Conservation (phyloP, 306 rosid genomes). For the Morella rubra region DNA sequence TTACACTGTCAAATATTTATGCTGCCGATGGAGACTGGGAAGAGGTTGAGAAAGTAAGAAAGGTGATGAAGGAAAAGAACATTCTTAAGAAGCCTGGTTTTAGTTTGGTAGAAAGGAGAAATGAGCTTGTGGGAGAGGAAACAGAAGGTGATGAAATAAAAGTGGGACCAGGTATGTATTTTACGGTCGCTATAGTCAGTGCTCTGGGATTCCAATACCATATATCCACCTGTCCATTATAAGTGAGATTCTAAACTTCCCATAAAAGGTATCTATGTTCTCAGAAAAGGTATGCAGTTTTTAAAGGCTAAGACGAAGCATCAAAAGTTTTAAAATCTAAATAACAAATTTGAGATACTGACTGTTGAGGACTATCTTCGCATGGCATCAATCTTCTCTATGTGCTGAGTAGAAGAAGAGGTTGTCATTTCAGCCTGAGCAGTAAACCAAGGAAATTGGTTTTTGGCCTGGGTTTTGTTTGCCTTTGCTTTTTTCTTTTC, state of each 20-base stretch:
- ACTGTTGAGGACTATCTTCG: background rate
- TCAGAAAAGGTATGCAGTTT: background rate
- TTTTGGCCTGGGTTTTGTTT: background rate
- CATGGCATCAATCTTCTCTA: background rate
- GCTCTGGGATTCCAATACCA: background rate
- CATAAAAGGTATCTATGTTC: background rate
- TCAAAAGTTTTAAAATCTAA: background rate
- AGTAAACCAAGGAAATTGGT: background rate
- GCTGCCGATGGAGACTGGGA: slow-evolving; percentile 74
- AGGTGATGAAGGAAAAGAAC: slow-evolving; percentile 50
- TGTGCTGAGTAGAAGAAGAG: background rate
- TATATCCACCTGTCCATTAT: background rate
- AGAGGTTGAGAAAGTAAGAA: slow-evolving; percentile 55
- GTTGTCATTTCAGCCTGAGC: background rate
- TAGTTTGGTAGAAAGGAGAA: slow-evolving; percentile 47
- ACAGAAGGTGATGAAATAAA: slow-evolving; percentile 14
- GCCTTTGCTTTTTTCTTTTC: background rate
- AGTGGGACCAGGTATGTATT: slow-evolving; percentile 1
- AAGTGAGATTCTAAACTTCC: background rate
- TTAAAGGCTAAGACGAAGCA: background rate
- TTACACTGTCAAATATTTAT: slow-evolving; percentile 59
- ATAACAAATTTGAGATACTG: background rate
- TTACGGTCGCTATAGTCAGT: background rate
- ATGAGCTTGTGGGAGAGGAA: slow-evolving; percentile 13
- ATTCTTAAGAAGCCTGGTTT: slow-evolving; percentile 48